Percentiles rank a stretch among this genome's conserved stretches.
Evolutionary conservation across 169 alveolate genomes (phyloP).

Genomic region (Babesia caballi): DNA sequence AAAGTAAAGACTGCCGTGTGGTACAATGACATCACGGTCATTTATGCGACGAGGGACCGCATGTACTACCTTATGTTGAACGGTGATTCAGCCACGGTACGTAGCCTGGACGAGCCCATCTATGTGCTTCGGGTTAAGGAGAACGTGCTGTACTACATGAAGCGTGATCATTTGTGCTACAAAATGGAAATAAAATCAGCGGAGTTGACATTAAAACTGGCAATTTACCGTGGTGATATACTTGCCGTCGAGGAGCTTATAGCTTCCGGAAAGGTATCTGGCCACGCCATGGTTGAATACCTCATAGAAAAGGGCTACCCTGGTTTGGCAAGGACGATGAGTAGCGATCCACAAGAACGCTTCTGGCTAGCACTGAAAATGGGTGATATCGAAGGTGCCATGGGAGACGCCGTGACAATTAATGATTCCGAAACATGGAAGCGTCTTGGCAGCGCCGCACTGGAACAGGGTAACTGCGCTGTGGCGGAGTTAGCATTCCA

Average conservation of each 20-base stretch:
- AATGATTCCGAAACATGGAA: constrained; percentile 70
- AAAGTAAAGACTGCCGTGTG: constrained; percentile 71
- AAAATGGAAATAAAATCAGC: constrained; percentile 20
- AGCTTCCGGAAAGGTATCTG: constrained; percentile 53
- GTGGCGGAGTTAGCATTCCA: constrained; percentile 86
- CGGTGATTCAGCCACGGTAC: constrained; percentile 40
- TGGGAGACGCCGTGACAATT: constrained; percentile 68
- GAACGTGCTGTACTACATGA: constrained; percentile 28
- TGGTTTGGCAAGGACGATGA: constrained; percentile 67
- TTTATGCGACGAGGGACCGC: constrained; percentile 63
- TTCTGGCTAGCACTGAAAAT: constrained; percentile 66
- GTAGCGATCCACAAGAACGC: constrained; percentile 54
- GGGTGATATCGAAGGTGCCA: constrained; percentile 65
- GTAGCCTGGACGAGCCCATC: constrained; percentile 33
- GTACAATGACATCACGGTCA: constrained; percentile 57
- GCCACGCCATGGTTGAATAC: constrained; percentile 67
- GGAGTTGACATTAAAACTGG: constrained; percentile 33
- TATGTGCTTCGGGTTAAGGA: constrained; percentile 34
- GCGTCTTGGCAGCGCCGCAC: constrained; percentile 66
- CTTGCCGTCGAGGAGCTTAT: constrained; percentile 27
- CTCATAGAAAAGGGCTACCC: constrained; percentile 70
- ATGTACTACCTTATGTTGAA: constrained; percentile 47
- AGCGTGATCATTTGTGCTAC: constrained; percentile 56
- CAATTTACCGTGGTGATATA: constrained; percentile 24
- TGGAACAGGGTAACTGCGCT: constrained; percentile 80